Evolutionary conservation across 345 rosid genomes (phyloP).

Genomic region (Salix dunnii): DNA sequence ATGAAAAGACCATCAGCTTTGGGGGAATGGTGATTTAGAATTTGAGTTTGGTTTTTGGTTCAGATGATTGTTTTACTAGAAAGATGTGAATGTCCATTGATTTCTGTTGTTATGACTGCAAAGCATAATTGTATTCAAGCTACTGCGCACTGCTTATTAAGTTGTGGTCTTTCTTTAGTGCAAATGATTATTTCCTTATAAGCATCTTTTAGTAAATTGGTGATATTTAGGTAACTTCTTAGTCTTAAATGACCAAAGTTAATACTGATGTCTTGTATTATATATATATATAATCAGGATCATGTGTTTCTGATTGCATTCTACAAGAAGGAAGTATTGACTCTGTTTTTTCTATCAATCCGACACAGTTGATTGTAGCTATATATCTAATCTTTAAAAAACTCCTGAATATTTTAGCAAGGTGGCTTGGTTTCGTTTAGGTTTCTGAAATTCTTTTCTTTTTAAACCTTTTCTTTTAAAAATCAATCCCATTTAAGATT

Average conservation of each 20-base stretch:
- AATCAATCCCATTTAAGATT: constrained; percentile 7
- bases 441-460: constrained; percentile 17
- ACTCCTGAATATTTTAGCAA: neutral
- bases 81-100: neutral
- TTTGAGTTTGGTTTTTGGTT: neutral
- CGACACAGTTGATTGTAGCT: neutral
- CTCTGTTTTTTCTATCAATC: neutral
- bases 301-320: neutral
- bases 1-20: neutral
- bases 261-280: neutral
- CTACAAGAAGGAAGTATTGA: neutral
- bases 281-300: neutral
- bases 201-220: neutral
- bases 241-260: neutral
- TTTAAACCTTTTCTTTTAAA: neutral
- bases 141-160: neutral
- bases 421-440: constrained; percentile 2
- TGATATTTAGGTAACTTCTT: neutral
- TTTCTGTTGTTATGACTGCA: neutral
- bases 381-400: neutral
- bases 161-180: neutral
- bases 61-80: neutral
- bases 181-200: neutral
- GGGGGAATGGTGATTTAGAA: neutral
- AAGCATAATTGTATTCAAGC: neutral